Base-by-base conservation (phyloP, 2,329 filamentous ascomycete genomes). In the Lecanicillium sp. region DNA sequence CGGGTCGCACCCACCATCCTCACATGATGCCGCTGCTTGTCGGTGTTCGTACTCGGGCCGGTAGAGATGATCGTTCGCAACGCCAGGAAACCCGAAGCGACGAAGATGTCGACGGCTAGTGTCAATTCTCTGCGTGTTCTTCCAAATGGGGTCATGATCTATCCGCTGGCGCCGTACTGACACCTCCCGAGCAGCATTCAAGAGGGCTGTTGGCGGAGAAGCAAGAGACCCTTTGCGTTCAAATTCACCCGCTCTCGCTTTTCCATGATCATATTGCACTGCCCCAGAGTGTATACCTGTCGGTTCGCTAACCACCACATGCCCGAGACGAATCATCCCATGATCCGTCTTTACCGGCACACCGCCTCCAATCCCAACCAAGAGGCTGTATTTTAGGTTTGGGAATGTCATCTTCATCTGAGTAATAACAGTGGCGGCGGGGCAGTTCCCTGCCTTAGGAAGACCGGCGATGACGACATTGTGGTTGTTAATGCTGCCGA, bases 341-440 rank as follows among this genome's bases (percentile, higher is more conserved):
- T 42, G 33, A 29, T 50, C 38, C 10, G 44, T 47, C 29, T 33
- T 35, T 9, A 41, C 33, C 8, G 48, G 50, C 4, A 46, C 44
- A 6, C 49, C 50, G 22, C 48, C 47, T 13, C 50, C 49, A 33
- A 49, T 49, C n/a, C 49, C 51, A 15, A 52, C 50, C 38, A 49
- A 35, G 5, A 54, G 34, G 12, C 42, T 43, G 18, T 44, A 46
- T 17, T 43, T 44, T 10, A 53, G 25, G 17, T 57, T 56, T 0
- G 54, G 49, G 36, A 65, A 65, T 25, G 45, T 57, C 20, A 45
- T 46, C 29, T 52, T 37, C 53, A 65, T 57, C 37, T 60, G 49
- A 30, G 44, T 46, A 7, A 56, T 55, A 3, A 64, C 53, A 1
- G 40, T 42, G 9, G 59, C 48, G 6, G 61, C 60, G 12, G 58